These are phyloP conservation scores for Tetrapyrgos nigripes DNA, from an alignment of 1,284 basidiomycete genomes.

Conservation along the genomic window DNA sequence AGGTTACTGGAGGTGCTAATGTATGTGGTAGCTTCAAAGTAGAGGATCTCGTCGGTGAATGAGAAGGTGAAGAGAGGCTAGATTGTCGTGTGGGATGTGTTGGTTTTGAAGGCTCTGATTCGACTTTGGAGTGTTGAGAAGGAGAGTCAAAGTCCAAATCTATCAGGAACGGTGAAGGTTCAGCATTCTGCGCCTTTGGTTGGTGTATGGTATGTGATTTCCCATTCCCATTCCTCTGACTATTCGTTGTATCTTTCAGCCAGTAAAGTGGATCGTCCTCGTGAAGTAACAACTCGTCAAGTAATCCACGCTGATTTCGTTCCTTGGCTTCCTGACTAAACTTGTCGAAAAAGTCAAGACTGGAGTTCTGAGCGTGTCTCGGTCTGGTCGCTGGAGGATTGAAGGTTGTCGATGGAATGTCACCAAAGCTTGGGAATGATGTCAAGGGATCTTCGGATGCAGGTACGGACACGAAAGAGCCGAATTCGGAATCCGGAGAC, in stretches of 20 bases:
- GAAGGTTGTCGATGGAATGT: background rate
- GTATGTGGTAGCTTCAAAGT: conserved; percentile 27
- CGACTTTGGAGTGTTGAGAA: conserved; percentile 13
- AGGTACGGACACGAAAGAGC: conserved; percentile 70
- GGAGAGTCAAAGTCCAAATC: conserved; percentile 47
- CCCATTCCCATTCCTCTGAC: background rate
- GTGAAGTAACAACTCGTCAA: conserved; percentile 68
- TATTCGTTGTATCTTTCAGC: conserved; percentile 28
- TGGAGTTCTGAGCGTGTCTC: conserved; percentile 29
- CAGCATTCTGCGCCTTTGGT: background rate
- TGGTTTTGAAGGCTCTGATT: background rate
- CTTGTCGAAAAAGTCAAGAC: conserved; percentile 60
- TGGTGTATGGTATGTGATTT: background rate
- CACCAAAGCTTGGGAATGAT: background rate
- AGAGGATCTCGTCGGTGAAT: conserved; percentile 27
- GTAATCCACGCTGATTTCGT: conserved; percentile 53
- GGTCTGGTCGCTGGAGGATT: background rate
- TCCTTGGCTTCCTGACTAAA: conserved; percentile 64
- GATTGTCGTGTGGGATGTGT: conserved; percentile 18
- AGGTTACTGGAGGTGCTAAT: conserved; percentile 24
- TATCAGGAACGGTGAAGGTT: conserved; percentile 23
- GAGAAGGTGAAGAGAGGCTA: conserved; percentile 20
- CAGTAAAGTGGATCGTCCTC: conserved; percentile 75
- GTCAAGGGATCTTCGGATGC: conserved; percentile 63
- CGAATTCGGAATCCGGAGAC: conserved; percentile 61